A percentile compares a stretch with the other conserved stretches of the same genome.
These are phyloP conservation scores for Cyamopsis tetragonoloba DNA, from an alignment of 306 rosid species.

Conservation along the genomic window DNA sequence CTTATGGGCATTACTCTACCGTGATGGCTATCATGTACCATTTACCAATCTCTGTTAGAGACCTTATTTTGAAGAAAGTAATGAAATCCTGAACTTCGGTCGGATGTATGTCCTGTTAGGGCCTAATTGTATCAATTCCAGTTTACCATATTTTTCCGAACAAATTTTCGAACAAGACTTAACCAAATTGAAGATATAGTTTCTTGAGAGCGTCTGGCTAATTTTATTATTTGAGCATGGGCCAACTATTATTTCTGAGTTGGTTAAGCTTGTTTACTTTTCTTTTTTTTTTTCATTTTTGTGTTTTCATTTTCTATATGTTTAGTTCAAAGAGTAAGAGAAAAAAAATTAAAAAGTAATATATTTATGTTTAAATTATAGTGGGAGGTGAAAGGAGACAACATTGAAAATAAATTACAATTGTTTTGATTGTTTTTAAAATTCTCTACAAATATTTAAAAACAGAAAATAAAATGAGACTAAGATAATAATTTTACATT, in stretches of 20 bases:
- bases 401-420: too few species aligned
- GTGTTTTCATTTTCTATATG: too few species aligned
- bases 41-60: conserved; percentile 65
- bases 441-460: too few species aligned
- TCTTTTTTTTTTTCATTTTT: too few species aligned
- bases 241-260: not conserved
- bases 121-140: not conserved
- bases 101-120: not conserved
- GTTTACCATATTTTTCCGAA: not conserved
- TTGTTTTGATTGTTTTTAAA: too few species aligned
- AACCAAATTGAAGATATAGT: not conserved
- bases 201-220: not conserved
- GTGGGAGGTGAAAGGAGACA: too few species aligned
- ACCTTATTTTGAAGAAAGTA: conserved; percentile 38
- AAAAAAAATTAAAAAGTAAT: too few species aligned
- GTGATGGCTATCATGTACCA: conserved; percentile 59
- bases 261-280: too few species aligned
- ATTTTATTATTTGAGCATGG: not conserved
- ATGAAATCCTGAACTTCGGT: conserved; percentile 37
- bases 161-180: not conserved
- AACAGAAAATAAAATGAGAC: too few species aligned
- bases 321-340: too few species aligned
- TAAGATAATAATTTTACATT: too few species aligned
- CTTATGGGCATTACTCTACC: conserved; percentile 51
- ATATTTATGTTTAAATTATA: too few species aligned